These are phyloP conservation scores for Pleoardoris graminearum DNA, from an alignment of 2,329 filamentous ascomycete genomes.

Conservation along the genomic window DNA sequence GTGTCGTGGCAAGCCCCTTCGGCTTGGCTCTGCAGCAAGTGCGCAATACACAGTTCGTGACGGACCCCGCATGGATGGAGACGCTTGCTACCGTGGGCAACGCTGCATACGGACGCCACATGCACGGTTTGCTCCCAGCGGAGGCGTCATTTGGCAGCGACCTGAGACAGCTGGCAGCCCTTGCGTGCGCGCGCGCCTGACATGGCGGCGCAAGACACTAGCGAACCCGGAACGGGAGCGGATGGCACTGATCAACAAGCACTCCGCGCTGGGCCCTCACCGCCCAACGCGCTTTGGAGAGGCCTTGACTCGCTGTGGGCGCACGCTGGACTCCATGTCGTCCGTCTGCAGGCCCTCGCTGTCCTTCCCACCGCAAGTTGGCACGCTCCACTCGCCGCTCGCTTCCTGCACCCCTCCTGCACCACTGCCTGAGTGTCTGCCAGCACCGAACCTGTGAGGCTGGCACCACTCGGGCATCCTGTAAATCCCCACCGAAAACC, in stretches of 20 bases:
- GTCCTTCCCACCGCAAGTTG: slow-evolving; percentile 31
- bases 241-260: slow-evolving; percentile 35
- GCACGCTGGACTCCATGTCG: slow-evolving; percentile 29
- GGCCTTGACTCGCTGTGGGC: slow-evolving; percentile 32
- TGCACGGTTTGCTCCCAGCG: slow-evolving; percentile 16
- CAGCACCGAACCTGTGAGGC: slow-evolving; percentile 35
- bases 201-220: slow-evolving; percentile 24
- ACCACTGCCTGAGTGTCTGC: slow-evolving; percentile 38
- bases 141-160: slow-evolving; percentile 24
- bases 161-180: slow-evolving; percentile 33
- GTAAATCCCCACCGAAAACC: slow-evolving; percentile 33
- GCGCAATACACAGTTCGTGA: slow-evolving; percentile 15
- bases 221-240: slow-evolving; percentile 30
- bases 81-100: background rate
- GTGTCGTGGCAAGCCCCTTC: slow-evolving; percentile 11
- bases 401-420: slow-evolving; percentile 32
- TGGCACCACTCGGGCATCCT: slow-evolving; percentile 31
- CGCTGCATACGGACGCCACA: slow-evolving; percentile 6
- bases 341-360: slow-evolving; percentile 39
- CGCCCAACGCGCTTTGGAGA: slow-evolving; percentile 27
- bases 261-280: slow-evolving; percentile 33
- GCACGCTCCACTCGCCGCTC: slow-evolving; percentile 26
- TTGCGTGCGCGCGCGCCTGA: slow-evolving; percentile 25
- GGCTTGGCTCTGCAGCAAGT: slow-evolving; percentile 16
- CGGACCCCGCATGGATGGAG: background rate